Evolutionary conservation across 148 eudicot genomes (phyloP).

Genomic region (Amaranthus hypochondriacus): DNA sequence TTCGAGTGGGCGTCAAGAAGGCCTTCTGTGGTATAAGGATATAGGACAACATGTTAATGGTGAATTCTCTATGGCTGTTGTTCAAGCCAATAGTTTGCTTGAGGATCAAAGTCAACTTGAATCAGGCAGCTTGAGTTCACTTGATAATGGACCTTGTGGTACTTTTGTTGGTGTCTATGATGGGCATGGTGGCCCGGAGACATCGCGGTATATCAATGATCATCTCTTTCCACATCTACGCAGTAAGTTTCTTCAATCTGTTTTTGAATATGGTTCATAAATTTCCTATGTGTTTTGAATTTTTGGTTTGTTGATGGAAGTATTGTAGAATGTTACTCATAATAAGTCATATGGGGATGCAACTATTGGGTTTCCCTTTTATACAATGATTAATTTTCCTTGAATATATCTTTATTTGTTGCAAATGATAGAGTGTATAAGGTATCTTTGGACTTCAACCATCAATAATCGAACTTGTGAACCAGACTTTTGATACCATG

Average conservation of each 20-base stretch:
- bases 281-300: neutral
- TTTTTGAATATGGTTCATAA: neutral
- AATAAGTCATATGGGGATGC: too few species aligned
- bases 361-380: too few species aligned
- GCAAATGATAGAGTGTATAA: too few species aligned
- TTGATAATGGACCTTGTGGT: slow-evolving; percentile 63
- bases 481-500: too few species aligned
- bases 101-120: slow-evolving; percentile 89
- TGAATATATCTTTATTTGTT: too few species aligned
- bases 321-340: too few species aligned
- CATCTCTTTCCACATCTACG: slow-evolving; percentile 66
- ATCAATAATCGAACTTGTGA: too few species aligned
- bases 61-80: slow-evolving; percentile 84
- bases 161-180: slow-evolving; percentile 81
- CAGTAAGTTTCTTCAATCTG: slow-evolving; percentile 41
- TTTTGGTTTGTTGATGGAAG: too few species aligned
- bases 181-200: slow-evolving; percentile 92
- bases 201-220: slow-evolving; percentile 68
- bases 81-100: slow-evolving; percentile 76
- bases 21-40: slow-evolving; percentile 82
- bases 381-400: too few species aligned
- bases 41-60: slow-evolving; percentile 69
- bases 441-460: too few species aligned
- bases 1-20: slow-evolving; percentile 66
- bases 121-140: slow-evolving; percentile 60